Evolutionary conservation across 257 asterid species (phyloP).

Genomic region (Nicotiana tabacum): DNA sequence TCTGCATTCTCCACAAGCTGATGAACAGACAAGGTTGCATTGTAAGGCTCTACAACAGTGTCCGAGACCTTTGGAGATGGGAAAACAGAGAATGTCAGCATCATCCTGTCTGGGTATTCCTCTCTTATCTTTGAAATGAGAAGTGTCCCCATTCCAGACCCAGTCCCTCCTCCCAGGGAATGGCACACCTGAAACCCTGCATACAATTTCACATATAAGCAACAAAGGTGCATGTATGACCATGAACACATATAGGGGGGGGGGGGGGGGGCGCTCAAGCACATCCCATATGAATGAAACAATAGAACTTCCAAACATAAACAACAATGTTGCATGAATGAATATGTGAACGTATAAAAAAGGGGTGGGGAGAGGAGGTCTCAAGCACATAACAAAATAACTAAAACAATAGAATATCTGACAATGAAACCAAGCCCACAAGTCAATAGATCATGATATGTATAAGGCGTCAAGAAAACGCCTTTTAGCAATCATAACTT

Average conservation of each 20-base stretch:
- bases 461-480: background rate
- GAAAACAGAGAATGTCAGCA: constrained; percentile 32
- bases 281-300: background rate
- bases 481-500: background rate
- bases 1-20: constrained; percentile 33
- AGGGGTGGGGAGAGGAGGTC: background rate
- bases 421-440: background rate
- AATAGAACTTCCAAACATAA: background rate
- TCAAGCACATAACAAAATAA: background rate
- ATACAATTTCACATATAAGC: background rate
- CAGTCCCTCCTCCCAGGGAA: constrained; percentile 33
- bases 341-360: no score
- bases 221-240: background rate
- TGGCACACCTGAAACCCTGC: constrained; percentile 29
- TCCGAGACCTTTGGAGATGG: constrained; percentile 31
- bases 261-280: background rate
- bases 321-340: no score
- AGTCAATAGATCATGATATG: background rate
- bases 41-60: constrained; percentile 33
- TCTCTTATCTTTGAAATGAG: constrained; percentile 29
- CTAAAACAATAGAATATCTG: background rate
- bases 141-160: constrained; percentile 35
- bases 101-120: constrained; percentile 34
- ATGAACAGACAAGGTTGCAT: constrained; percentile 29
- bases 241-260: background rate